These are phyloP conservation scores for Serendipita indica DNA, from an alignment of 768 basidiomycete genomes.

Conservation along the genomic window DNA sequence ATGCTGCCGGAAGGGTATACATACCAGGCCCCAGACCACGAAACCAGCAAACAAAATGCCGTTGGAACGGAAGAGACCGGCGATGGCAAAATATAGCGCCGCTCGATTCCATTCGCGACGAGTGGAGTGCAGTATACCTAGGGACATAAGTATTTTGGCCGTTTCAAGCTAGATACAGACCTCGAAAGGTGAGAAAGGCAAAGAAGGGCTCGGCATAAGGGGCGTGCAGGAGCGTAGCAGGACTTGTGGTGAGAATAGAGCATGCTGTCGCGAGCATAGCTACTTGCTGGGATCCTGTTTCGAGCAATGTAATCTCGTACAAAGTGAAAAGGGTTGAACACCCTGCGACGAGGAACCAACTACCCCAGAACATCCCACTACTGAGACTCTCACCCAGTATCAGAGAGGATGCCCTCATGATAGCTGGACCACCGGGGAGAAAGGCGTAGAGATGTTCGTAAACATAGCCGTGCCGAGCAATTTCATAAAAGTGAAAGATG, in stretches of 20 bases:
- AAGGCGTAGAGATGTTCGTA: conserved; percentile 86
- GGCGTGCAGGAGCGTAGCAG: conserved; percentile 51
- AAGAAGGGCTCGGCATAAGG: conserved; percentile 81
- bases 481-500: conserved; percentile 58
- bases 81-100: conserved; percentile 45
- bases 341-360: conserved; percentile 24
- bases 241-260: conserved; percentile 70
- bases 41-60: conserved; percentile 65
- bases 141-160: not conserved
- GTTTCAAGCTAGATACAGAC: conserved; percentile 24
- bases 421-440: conserved; percentile 48
- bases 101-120: conserved; percentile 38
- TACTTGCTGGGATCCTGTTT: conserved; percentile 39
- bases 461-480: conserved; percentile 41
- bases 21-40: conserved; percentile 54
- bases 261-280: conserved; percentile 49
- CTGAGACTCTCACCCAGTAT: not conserved
- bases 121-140: conserved; percentile 49
- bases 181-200: conserved; percentile 63
- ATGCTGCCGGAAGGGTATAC: conserved; percentile 34
- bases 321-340: conserved; percentile 31
- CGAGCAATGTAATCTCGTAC: conserved; percentile 43
- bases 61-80: conserved; percentile 59
- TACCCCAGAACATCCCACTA: not conserved
- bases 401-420: conserved; percentile 29